A percentile compares a stretch with the other conserved stretches of the same genome.
Evolutionary conservation across 441 rosid genomes (phyloP).

Genomic region (Geranium incanum): DNA sequence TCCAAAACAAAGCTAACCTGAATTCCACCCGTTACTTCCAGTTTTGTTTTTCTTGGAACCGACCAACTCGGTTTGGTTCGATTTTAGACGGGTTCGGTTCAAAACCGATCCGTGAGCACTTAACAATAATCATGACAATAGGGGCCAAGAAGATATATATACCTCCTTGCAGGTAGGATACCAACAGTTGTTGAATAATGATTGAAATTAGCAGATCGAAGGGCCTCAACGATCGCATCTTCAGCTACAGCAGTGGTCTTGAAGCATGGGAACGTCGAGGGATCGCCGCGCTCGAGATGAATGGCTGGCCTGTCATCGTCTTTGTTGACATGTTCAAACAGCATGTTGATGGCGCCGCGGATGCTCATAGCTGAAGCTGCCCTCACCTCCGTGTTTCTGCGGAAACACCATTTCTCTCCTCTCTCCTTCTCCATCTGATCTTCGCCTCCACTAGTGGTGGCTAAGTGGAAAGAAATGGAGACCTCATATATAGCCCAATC

Average conservation of each 20-base stretch:
- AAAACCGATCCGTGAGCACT: too few relatives aligned
- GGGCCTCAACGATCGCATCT: slow-evolving; percentile 13
- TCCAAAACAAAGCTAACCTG: too few relatives aligned
- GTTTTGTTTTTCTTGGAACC: too few relatives aligned
- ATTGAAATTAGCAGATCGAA: slow-evolving; percentile 17
- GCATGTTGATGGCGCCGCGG: neutral
- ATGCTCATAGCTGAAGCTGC: slow-evolving; percentile 23
- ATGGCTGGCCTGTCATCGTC: slow-evolving; percentile 10
- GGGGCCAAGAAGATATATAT: neutral
- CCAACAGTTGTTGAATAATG: slow-evolving; percentile 18
- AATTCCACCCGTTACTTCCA: too few relatives aligned
- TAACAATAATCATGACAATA: too few relatives aligned
- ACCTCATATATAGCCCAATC: neutral
- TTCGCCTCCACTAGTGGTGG: neutral
- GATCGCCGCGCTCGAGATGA: slow-evolving; percentile 21
- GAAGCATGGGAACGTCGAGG: slow-evolving; percentile 15
- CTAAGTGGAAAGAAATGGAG: neutral
- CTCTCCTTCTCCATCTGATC: neutral
- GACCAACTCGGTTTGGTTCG: too few relatives aligned
- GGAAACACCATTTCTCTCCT: slow-evolving; percentile 11
- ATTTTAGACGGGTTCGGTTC: too few relatives aligned
- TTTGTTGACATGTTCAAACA: slow-evolving; percentile 8
- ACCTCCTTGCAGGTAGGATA: slow-evolving; percentile 20
- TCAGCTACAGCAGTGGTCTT: neutral
- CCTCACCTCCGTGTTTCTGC: slow-evolving; percentile 16